These are phyloP conservation scores for Albifimbria verrucaria DNA, from an alignment of 2,329 filamentous ascomycete species.

Conservation along the genomic window DNA sequence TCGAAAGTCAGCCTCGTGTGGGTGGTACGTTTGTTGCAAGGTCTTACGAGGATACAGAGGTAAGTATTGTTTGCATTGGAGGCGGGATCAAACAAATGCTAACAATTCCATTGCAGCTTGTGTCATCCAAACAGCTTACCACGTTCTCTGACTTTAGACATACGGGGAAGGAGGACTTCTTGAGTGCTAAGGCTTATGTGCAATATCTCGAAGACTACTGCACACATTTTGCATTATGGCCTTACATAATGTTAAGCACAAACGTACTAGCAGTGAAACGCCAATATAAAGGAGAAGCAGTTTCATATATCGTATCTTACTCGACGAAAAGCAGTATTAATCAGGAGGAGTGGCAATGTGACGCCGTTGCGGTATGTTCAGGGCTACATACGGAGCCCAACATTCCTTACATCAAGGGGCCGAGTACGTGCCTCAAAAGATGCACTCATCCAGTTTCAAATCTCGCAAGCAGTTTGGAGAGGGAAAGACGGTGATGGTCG, in stretches of 20 bases:
- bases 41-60: conserved; percentile 40
- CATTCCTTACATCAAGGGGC: conserved; percentile 34
- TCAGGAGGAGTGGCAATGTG: conserved; percentile 27
- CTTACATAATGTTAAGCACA: conserved; percentile 29
- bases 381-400: conserved; percentile 37
- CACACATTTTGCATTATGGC: conserved; percentile 33
- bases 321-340: background rate
- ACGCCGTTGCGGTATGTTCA: conserved; percentile 41
- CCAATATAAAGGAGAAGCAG: background rate
- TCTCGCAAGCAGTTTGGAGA: conserved; percentile 31
- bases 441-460: conserved; percentile 44
- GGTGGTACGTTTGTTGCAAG: conserved; percentile 41
- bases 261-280: conserved; percentile 22
- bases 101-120: conserved; percentile 20
- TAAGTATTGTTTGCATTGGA: conserved; percentile 5
- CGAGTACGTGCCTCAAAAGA: conserved; percentile 27
- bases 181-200: conserved; percentile 33
- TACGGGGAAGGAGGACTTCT: conserved; percentile 34
- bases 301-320: conserved; percentile 7
- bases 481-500: conserved; percentile 36
- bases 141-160: conserved; percentile 43
- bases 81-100: background rate
- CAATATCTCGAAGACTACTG: conserved; percentile 38
- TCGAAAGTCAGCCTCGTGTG: conserved; percentile 36
- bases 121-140: conserved; percentile 45